Conservation (phyloP, 148 eudicot genomes). For the Salicornia ramosissima region DNA sequence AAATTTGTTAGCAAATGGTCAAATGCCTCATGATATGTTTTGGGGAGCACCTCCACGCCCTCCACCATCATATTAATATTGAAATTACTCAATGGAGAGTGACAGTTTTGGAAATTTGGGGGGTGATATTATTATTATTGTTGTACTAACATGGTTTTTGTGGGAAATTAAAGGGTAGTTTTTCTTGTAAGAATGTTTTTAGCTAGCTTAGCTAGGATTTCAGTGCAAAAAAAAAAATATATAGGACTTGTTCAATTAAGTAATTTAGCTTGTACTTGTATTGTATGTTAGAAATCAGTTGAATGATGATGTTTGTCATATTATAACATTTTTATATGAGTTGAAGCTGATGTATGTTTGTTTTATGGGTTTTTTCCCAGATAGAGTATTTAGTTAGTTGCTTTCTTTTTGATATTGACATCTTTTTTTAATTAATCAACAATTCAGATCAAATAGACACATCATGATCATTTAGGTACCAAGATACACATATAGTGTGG, state of each 20-base stretch:
- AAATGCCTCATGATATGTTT: slow-evolving; percentile 45
- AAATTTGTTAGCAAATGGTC: slow-evolving; percentile 43
- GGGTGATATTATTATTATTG: slow-evolving; percentile 8
- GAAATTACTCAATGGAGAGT: neutral
- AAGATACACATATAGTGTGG: too few species aligned
- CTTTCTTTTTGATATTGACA: slow-evolving; percentile 8
- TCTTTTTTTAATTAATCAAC: too few species aligned
- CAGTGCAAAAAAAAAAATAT: too few species aligned
- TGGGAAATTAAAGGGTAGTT: neutral
- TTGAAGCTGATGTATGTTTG: too few species aligned
- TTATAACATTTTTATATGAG: too few species aligned
- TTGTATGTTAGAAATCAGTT: neutral
- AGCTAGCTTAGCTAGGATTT: slow-evolving; percentile 2
- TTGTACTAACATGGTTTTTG: slow-evolving; percentile 21
- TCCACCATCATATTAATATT: slow-evolving; percentile 31
- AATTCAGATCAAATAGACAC: too few species aligned
- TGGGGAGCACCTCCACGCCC: slow-evolving; percentile 50
- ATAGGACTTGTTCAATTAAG: too few species aligned
- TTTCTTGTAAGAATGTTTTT: slow-evolving; percentile 16
- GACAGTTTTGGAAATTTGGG: slow-evolving; percentile 4
- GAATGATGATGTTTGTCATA: slow-evolving; percentile 21
- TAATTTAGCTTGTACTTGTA: too few species aligned
- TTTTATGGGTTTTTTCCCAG: neutral
- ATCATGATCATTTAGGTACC: too few species aligned
- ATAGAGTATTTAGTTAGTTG: neutral